Evolutionary conservation across 495 filamentous ascomycete species (phyloP).

Genomic region (Penicillium waksmanii): DNA sequence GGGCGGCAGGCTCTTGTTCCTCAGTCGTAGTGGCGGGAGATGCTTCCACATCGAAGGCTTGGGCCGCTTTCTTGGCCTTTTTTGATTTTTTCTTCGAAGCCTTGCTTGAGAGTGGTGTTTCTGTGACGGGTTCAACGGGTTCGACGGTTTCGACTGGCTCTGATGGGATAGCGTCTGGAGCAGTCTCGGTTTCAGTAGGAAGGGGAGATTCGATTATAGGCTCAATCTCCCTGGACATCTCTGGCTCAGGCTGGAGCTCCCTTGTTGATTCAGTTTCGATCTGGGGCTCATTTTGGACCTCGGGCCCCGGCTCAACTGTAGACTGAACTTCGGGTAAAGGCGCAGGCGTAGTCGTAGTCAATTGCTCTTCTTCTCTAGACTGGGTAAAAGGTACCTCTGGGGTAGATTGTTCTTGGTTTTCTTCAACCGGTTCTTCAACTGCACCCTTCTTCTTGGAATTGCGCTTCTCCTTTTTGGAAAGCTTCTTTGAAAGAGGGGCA

Average conservation of each 20-base stretch:
- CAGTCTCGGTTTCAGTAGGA: constrained; percentile 9
- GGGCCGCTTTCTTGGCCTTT: constrained; percentile 27
- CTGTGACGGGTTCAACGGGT: background rate
- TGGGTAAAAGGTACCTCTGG: constrained; percentile 1
- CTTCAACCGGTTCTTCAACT: constrained; percentile 11
- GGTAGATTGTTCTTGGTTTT: background rate
- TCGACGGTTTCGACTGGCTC: background rate
- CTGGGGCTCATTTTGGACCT: constrained; percentile 5
- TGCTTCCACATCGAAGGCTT: constrained; percentile 11
- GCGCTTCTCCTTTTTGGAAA: constrained; percentile 46
- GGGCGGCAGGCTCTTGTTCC: constrained; percentile 6
- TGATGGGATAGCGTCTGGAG: constrained; percentile 3
- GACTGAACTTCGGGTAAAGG: background rate
- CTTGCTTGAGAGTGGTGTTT: constrained; percentile 30
- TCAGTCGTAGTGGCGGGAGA: constrained; percentile 4
- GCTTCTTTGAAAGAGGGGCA: constrained; percentile 28
- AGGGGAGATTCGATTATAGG: constrained; percentile 2
- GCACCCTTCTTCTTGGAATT: constrained; percentile 34
- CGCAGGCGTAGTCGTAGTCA: constrained; percentile 3
- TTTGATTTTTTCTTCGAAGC: constrained; percentile 31
- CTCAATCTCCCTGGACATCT: constrained; percentile 11
- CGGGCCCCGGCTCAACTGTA: background rate
- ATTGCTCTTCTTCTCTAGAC: constrained; percentile 9
- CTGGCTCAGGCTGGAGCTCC: constrained; percentile 7
- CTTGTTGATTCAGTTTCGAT: background rate